Base-by-base conservation (phyloP, 23 red algal genomes). In the Gracilaria domingensis region DNA sequence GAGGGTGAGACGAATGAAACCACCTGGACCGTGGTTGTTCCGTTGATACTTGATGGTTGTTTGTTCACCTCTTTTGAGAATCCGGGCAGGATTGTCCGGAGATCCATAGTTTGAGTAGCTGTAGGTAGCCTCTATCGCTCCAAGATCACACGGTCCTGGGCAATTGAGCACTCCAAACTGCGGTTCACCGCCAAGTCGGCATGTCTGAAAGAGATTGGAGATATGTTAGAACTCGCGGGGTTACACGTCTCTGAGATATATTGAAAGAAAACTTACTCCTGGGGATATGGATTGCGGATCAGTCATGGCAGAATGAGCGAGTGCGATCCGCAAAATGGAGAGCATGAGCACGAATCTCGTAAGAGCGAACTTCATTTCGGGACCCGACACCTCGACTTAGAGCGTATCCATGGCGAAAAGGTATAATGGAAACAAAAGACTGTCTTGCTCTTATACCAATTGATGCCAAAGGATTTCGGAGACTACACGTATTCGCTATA, bases 1-100 rank as follows among this genome's bases (percentile, higher is more conserved):
- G 56, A 94, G 92, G 6, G 83, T 74, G 12, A 87, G 39, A 16
- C 92, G 83, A 42, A 87, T 88, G 47, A 94, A 94, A 16, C 92
- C 92, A 24, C 82, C 82, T 30, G 74, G 82, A 9, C 51, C 83
- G 83, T 94, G 82, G 55, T 94, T 94, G 83, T 94, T 94, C 17
- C 87, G 74, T 40, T 79, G 71, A 69, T 90, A 90, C 48, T 90
- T 90, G 32, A 90, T 77, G 25, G 54, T 38, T 25, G 74, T 44
- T 36, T 34, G 54, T 29, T 90, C 50, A 25, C 87, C 87, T 8
- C 87, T 74, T 17, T 33, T 30, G 23, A 35, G 81, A n/a, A 66
- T 35, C 29, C 66, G 66, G 1, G 87, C 87, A 18, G 87, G 87
- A 58, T 81, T 90, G 0, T 44, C 21, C 21, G 72, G 32, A 40